These are phyloP conservation scores for Pistacia integerrima DNA, from an alignment of 345 rosid genomes.

Conservation along the genomic window DNA sequence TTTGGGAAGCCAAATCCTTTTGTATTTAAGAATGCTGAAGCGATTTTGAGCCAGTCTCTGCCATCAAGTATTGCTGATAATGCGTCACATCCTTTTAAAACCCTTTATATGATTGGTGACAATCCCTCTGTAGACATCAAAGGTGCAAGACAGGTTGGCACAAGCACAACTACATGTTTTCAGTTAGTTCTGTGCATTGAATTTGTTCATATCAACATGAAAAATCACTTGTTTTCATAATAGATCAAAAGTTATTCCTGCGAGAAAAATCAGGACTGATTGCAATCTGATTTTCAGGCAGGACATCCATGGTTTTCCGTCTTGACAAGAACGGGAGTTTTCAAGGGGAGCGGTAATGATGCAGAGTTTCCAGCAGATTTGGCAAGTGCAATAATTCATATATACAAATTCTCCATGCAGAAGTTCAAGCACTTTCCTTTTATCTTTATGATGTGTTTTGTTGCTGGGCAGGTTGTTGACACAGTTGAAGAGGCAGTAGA, in stretches of 20 bases:
- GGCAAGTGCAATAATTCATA: conserved; percentile 29
- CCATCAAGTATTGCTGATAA: conserved; percentile 7
- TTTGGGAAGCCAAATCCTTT: conserved; percentile 54
- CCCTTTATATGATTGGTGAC: conserved; percentile 52
- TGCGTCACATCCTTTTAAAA: conserved; percentile 27
- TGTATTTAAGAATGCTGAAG: conserved; percentile 48
- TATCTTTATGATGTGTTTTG: conserved; percentile 5
- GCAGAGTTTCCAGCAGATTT: conserved; percentile 44
- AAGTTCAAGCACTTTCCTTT: neutral
- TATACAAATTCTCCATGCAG: neutral
- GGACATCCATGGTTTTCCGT: conserved; percentile 56
- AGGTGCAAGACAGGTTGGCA: conserved; percentile 37
- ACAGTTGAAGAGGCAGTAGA: conserved; percentile 57
- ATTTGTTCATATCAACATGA: neutral
- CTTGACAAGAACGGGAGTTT: conserved; percentile 50
- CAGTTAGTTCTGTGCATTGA: neutral
- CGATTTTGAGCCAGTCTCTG: conserved; percentile 32
- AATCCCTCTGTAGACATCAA: conserved; percentile 51
- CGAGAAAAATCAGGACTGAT: too few relatives aligned
- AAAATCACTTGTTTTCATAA: neutral
- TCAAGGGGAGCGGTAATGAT: conserved; percentile 36
- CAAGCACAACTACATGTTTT: neutral
- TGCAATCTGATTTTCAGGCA: conserved; percentile 30
- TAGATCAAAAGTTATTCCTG: too few relatives aligned
- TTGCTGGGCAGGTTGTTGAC: conserved; percentile 40